Base-by-base conservation (phyloP, 345 rosid species). In the Acer yangbiense region DNA sequence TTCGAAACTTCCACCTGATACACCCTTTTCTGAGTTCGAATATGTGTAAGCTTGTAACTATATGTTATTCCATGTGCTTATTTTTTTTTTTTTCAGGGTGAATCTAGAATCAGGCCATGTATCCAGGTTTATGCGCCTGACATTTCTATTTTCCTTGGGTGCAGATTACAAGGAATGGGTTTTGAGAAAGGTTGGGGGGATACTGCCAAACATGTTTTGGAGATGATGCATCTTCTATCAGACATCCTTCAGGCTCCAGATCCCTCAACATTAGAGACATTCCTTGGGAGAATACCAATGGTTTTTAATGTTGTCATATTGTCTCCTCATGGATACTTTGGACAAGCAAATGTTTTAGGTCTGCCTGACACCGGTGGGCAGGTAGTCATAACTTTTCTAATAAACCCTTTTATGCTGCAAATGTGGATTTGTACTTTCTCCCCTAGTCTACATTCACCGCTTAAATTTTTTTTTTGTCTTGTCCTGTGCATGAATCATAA, bases 111-210 rank as follows among this genome's bases (percentile, higher is more conserved):
- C 57, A 23, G 54, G 27, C 54, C 7, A 35, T 10, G 21, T 54
- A 68, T 76, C 3, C 39, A 5, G 44, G 3, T n/a, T 70, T 57
- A 9, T 64, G 10, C 43, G 46, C 50, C 55, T 68, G 17, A 52
- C 18, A 23, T 69, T 20, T 46, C 55, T 75, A 48, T 25, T 58
- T 46, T 65, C 60, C 41, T 46, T 69, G 13, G 44, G 29, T 75
- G 60, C 83, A 93, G 95, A 21, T 54, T 94, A 50, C 99, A 96
- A 83, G 99, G 92, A 79, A 80, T 89, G 98, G 99, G 99, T 68
- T 94, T 96, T 85, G 99, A 92, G 92, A 93, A 86, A 89, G 99
- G 99, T 54, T 96, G 99, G 99, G 99, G 99, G 23, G 98, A 94
- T 80, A 91, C 92, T 68, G 98, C 99, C 43, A 86, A 39, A 9